phyloP scores from a whole-genome alignment of 352 stramenopile genomes.

The Aphanomyces stellatus region DNA sequence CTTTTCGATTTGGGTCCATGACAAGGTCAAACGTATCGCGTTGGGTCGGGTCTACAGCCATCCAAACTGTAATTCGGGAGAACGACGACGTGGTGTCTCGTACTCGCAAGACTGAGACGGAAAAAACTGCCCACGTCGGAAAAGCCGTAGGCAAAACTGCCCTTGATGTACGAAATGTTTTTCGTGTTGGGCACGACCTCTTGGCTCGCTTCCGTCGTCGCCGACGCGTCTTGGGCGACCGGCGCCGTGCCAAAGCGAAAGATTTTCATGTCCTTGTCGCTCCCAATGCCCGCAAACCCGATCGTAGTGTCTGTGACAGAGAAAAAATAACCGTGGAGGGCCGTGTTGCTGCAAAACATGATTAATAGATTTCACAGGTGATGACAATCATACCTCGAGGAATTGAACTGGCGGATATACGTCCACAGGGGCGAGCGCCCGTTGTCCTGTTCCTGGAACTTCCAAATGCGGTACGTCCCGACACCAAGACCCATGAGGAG shows the following conservation, averaged over 20 bases:
- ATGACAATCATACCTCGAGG: background rate
- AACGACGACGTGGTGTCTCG: too few species aligned
- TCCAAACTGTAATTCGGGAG: background rate
- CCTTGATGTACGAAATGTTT: constrained; percentile 20
- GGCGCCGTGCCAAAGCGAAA: background rate
- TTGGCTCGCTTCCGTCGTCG: background rate
- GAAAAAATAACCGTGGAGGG: constrained; percentile 5
- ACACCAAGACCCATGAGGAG: constrained; percentile 63
- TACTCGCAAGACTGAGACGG: constrained; percentile 3
- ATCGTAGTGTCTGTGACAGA: background rate
- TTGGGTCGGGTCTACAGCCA: background rate
- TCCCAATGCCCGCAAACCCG: constrained; percentile 13
- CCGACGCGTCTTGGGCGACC: background rate
- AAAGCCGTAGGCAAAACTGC: constrained; percentile 15
- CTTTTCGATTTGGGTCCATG: background rate
- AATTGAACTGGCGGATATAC: constrained; percentile 7
- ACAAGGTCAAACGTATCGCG: constrained; percentile 6
- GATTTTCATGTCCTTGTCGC: constrained; percentile 12
- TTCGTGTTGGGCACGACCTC: constrained; percentile 15
- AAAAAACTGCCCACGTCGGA: constrained; percentile 12
- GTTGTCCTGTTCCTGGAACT: constrained; percentile 39
- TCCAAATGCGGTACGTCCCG: constrained; percentile 62
- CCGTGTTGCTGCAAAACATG: constrained; percentile 13
- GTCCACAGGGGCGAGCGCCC: constrained; percentile 2
- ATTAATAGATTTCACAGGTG: background rate